Evolutionary conservation across 2,329 filamentous ascomycete genomes (phyloP).

Genomic region (Annulohypoxylon truncatum): DNA sequence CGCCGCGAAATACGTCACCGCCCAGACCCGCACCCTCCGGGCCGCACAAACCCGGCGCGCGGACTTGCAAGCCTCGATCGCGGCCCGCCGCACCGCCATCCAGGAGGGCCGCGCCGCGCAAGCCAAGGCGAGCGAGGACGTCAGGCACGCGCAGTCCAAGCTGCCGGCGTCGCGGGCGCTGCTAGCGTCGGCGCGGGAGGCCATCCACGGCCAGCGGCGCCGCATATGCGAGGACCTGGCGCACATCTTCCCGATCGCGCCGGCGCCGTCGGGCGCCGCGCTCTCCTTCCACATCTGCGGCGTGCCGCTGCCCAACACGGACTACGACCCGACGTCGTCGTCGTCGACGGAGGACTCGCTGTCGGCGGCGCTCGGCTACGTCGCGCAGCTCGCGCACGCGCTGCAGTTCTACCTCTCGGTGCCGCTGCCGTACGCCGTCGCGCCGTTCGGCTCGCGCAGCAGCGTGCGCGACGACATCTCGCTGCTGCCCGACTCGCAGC

Average conservation of each 20-base stretch:
- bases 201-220: constrained; percentile 85
- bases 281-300: constrained; percentile 87
- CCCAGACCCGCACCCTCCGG: constrained; percentile 74
- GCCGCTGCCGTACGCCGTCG: constrained; percentile 83
- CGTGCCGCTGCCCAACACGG: constrained; percentile 82
- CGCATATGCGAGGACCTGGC: constrained; percentile 88
- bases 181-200: constrained; percentile 68
- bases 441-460: constrained; percentile 75
- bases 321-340: constrained; percentile 66
- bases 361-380: constrained; percentile 84
- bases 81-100: constrained; percentile 75
- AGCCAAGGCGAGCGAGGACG: constrained; percentile 67
- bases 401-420: constrained; percentile 85
- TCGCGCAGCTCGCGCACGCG: constrained; percentile 78
- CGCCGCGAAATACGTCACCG: constrained; percentile 65
- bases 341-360: constrained; percentile 74
- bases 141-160: constrained; percentile 70
- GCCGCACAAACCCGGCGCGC: constrained; percentile 71
- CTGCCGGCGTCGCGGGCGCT: constrained; percentile 67
- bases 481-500: constrained; percentile 57
- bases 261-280: constrained; percentile 65
- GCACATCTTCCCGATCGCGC: constrained; percentile 82
- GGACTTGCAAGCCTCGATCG: constrained; percentile 75
- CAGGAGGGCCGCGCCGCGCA: constrained; percentile 70
- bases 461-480: constrained; percentile 74